These are phyloP conservation scores for Zygoascus sp. DNA, from an alignment of 1,139 yeast species.

Conservation along the genomic window DNA sequence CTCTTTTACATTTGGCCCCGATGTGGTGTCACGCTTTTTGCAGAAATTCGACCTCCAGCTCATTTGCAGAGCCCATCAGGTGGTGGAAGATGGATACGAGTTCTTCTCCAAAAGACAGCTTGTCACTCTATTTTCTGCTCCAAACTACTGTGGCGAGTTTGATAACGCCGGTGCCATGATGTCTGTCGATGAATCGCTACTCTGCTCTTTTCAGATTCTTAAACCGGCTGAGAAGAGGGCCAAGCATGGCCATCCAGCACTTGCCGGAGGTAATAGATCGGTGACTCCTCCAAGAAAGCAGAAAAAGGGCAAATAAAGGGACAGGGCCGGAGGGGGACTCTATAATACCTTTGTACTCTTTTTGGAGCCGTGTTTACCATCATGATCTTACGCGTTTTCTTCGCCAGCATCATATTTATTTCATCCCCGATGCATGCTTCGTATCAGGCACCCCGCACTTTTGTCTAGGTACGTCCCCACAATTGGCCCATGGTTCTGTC, in stretches of 20 bases:
- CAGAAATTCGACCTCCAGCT: constrained; percentile 96
- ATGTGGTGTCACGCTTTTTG: constrained; percentile 84
- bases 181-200: constrained; percentile 91
- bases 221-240: constrained; percentile 95
- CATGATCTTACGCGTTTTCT: neutral
- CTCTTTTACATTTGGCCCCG: constrained; percentile 94
- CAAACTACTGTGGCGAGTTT: constrained; percentile 39
- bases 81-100: constrained; percentile 96
- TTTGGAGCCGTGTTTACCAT: neutral
- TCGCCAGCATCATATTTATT: neutral
- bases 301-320: constrained; percentile 35
- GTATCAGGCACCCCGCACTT: neutral
- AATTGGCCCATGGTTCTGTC: too few relatives aligned
- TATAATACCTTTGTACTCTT: neutral
- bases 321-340: neutral
- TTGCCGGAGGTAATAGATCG: constrained; percentile 45
- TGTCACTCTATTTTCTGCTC: constrained; percentile 43
- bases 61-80: constrained; percentile 96
- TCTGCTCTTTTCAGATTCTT: constrained; percentile 95
- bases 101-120: constrained; percentile 90
- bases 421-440: constrained; percentile 1
- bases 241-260: constrained; percentile 48
- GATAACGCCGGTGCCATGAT: constrained; percentile 98
- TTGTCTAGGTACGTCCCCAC: neutral
- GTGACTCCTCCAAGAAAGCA: constrained; percentile 67